Percentiles rank a stretch among this genome's conserved stretches.
phyloP scores from a whole-genome alignment of 148 eudicot species.

The Amaranthus cruentus region DNA sequence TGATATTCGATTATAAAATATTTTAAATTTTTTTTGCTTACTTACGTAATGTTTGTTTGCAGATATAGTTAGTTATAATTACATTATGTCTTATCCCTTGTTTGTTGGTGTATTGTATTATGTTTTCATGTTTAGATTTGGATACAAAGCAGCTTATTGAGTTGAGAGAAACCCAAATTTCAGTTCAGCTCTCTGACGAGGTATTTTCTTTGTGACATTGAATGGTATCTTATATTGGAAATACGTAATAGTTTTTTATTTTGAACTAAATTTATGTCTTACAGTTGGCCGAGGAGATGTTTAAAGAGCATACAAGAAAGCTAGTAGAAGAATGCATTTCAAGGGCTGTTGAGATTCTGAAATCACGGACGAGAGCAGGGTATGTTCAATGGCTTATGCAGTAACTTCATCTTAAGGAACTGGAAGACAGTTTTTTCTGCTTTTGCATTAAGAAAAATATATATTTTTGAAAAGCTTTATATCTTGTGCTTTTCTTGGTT shows the following conservation, averaged over 20 bases:
- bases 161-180: constrained; percentile 71
- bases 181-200: constrained; percentile 82
- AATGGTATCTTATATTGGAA: constrained; percentile 3
- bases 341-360: constrained; percentile 49
- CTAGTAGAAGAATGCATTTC: constrained; percentile 75
- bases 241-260: constrained; percentile 2
- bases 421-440: not conserved
- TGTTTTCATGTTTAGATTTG: constrained; percentile 39
- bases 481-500: not conserved
- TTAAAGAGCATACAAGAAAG: constrained; percentile 69
- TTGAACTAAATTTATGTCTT: constrained; percentile 18
- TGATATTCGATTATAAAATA: too few relatives aligned
- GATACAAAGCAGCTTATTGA: constrained; percentile 55
- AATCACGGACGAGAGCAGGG: constrained; percentile 67
- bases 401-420: constrained; percentile 1
- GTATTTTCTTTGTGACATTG: constrained; percentile 31
- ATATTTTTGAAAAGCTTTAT: not conserved
- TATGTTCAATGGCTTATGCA: constrained; percentile 31
- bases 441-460: not conserved
- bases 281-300: constrained; percentile 84
- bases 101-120: not conserved
- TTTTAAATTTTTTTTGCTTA: too few relatives aligned
- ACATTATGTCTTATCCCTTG: not conserved
- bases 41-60: too few relatives aligned
- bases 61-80: too few relatives aligned